These are phyloP conservation scores for Arthromyces matolae DNA, from an alignment of 768 basidiomycete species.

Conservation along the genomic window DNA sequence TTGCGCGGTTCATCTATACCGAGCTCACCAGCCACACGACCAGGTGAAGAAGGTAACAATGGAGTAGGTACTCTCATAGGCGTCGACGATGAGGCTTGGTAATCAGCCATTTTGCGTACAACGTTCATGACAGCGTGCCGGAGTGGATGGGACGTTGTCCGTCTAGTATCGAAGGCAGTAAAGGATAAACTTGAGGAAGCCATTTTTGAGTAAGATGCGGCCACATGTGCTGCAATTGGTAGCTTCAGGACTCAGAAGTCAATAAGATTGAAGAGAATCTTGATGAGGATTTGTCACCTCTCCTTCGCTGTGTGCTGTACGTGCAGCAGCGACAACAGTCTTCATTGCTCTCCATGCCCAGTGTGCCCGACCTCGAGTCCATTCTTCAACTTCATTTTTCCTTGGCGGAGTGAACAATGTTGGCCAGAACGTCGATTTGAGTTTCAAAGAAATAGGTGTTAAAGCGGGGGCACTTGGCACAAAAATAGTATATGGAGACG, in stretches of 20 bases:
- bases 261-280: not conserved
- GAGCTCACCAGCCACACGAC: not conserved
- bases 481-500: slow-evolving; percentile 48
- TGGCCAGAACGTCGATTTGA: slow-evolving; percentile 84
- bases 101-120: slow-evolving; percentile 62
- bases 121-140: slow-evolving; percentile 82
- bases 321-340: slow-evolving; percentile 47
- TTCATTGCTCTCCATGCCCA: slow-evolving; percentile 79
- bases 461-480: slow-evolving; percentile 71
- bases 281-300: slow-evolving; percentile 51
- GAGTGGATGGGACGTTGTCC: slow-evolving; percentile 67
- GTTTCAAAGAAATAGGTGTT: slow-evolving; percentile 56
- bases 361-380: slow-evolving; percentile 59
- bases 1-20: slow-evolving; percentile 36
- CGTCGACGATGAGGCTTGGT: slow-evolving; percentile 29
- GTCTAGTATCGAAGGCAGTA: slow-evolving; percentile 68
- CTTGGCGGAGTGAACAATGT: slow-evolving; percentile 68
- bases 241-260: slow-evolving; percentile 39
- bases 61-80: not conserved
- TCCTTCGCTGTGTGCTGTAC: slow-evolving; percentile 39
- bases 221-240: slow-evolving; percentile 72
- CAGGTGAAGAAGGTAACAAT: not conserved
- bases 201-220: slow-evolving; percentile 43
- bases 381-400: slow-evolving; percentile 62
- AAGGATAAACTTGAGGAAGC: slow-evolving; percentile 25